These are phyloP conservation scores for Aspergillus glaucus DNA, from an alignment of 2,329 filamentous ascomycete species.

Conservation along the genomic window DNA sequence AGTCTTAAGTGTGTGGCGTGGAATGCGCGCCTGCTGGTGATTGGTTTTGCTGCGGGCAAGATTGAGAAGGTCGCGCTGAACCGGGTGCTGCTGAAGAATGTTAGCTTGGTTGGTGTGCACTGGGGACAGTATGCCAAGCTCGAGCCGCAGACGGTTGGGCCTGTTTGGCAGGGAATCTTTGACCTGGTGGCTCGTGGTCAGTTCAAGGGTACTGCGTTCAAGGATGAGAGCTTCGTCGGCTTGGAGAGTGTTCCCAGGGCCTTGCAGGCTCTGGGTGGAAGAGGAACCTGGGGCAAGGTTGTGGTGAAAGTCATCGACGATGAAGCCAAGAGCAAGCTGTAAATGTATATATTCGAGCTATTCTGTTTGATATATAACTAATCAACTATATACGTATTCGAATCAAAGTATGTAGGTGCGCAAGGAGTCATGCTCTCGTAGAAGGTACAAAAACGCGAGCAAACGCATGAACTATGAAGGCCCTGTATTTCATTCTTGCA, in stretches of 20 bases:
- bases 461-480: constrained; percentile 43
- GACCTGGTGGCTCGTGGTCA: constrained; percentile 70
- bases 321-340: constrained; percentile 49
- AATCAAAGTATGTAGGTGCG: constrained; percentile 29
- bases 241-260: constrained; percentile 73
- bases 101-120: constrained; percentile 79
- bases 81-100: constrained; percentile 88
- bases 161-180: constrained; percentile 79
- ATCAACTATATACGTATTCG: not conserved
- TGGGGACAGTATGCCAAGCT: constrained; percentile 79
- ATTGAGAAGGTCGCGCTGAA: constrained; percentile 94
- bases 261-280: constrained; percentile 66
- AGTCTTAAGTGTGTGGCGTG: constrained; percentile 88
- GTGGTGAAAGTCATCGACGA: constrained; percentile 76
- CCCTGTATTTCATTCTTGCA: constrained; percentile 36
- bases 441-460: constrained; percentile 19
- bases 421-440: constrained; percentile 44
- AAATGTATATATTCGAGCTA: constrained; percentile 4
- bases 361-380: not conserved
- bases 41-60: constrained; percentile 78
- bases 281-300: constrained; percentile 94
- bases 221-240: constrained; percentile 73
- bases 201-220: constrained; percentile 75
- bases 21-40: constrained; percentile 81
- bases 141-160: constrained; percentile 62